Conservation (phyloP, 192 early-diverging fungal genomes). For the Coemansia sp. region DNA sequence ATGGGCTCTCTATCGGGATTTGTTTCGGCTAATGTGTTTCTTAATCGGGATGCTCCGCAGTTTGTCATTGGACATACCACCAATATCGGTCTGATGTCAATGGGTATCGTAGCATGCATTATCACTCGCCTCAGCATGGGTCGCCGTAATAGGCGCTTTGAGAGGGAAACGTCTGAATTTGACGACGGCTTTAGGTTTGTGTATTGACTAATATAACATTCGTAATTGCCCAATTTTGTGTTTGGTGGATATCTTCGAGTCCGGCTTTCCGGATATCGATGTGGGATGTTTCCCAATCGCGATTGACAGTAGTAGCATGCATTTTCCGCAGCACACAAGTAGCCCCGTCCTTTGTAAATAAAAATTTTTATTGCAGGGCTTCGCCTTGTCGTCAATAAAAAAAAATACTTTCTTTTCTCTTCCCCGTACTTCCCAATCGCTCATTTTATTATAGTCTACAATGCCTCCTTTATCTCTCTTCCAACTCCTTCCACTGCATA, state of each 20-base stretch:
- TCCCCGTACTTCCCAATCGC: background rate
- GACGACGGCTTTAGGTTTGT: constrained; percentile 12
- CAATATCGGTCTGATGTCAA: constrained; percentile 18
- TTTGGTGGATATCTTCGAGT: too few relatives aligned
- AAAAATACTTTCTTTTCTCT: background rate
- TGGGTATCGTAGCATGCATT: constrained; percentile 29
- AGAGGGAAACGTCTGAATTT: background rate
- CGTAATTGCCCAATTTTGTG: background rate
- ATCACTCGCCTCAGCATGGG: constrained; percentile 38
- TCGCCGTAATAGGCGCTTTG: constrained; percentile 21
- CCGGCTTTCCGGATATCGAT: too few relatives aligned
- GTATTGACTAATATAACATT: background rate
- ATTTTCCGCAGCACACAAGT: background rate
- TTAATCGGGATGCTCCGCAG: constrained; percentile 42
- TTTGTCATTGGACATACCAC: constrained; percentile 43
- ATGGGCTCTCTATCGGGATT: constrained; percentile 32
- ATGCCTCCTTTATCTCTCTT: background rate
- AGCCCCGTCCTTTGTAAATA: background rate
- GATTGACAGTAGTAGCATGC: too few relatives aligned
- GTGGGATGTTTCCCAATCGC: too few relatives aligned
- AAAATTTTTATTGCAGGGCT: background rate
- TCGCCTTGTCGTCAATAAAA: background rate
- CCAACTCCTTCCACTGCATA: background rate
- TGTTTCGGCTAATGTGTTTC: constrained; percentile 43
- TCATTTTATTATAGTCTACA: background rate